These are phyloP conservation scores for Debaryomyces hansenii DNA, from an alignment of 805 yeast genomes.

Conservation along the genomic window DNA sequence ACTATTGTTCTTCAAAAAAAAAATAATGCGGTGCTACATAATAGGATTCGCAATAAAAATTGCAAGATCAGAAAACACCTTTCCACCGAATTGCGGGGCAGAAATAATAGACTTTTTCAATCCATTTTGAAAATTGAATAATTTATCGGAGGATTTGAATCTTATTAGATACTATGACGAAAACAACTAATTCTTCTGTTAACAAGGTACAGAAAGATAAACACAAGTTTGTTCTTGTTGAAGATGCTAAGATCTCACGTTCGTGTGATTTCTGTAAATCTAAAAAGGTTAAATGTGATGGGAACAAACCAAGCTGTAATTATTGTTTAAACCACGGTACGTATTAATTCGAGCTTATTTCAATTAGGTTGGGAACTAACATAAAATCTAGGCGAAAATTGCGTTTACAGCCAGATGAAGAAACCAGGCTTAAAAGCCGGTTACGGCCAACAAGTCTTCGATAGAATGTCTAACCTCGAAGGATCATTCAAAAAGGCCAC, in stretches of 20 bases:
- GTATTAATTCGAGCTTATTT: no score
- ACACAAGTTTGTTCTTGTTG: neutral
- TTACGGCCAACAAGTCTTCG: slow-evolving; percentile 17
- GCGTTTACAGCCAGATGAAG: slow-evolving; percentile 14
- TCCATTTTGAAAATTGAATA: neutral
- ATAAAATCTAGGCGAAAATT: slow-evolving; percentile 2
- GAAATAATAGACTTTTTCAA: slow-evolving; percentile 1
- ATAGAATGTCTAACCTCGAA: slow-evolving; percentile 9
- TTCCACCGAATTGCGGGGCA: neutral
- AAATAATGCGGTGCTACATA: no score
- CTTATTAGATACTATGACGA: neutral
- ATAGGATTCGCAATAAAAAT: neutral
- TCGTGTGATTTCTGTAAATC: slow-evolving; percentile 17
- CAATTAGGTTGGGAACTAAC: no score
- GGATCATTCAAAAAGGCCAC: neutral
- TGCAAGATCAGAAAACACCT: neutral
- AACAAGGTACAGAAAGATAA: neutral
- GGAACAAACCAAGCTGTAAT: slow-evolving; percentile 12
- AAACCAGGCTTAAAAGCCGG: slow-evolving; percentile 18
- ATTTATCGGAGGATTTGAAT: neutral
- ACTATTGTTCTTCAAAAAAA: no score
- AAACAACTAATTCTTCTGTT: neutral
- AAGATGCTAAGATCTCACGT: slow-evolving; percentile 8
- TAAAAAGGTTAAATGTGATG: slow-evolving; percentile 16
- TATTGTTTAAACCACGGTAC: slow-evolving; percentile 12